Evolutionary conservation across 2,329 filamentous ascomycete genomes (phyloP), one percentile per base, ranked within the genome.

Genomic region (Leptographium procerum): DNA sequence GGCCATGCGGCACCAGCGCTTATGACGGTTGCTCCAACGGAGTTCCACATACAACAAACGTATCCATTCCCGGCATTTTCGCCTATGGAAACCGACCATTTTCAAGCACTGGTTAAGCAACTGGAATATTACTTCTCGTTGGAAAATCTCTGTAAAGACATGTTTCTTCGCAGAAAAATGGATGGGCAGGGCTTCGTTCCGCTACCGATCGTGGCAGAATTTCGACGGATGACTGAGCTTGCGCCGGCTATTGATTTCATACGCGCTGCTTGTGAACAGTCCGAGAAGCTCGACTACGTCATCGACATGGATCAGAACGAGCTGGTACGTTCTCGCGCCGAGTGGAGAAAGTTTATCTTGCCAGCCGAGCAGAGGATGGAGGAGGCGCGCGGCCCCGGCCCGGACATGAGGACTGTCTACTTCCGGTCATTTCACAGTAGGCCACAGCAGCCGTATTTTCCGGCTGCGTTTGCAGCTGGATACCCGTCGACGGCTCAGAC

Each of bases 81-180:
- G 3, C 59, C 45, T 13, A 57, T 60, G 58, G 62, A 64, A 14
- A n/a, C 33, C 8, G 63, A 65, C 11, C 45, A 72, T 45, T 57
- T 77, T 43, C 65, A 71, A 4, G 69, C 77, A 52, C 69, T 83
- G 54, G 77, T 73, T 57, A 69, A 69, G 63, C 75, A 80, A 68
- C 81, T 91, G 43, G 90, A 96, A 67, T 99, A 96, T 75, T 99
- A 99, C 73, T 96, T 99, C 73, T 97, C 92, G 0, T 82, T 96
- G 31, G 89, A 96, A 67, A 99, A 99, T 69, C 79, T 97, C 55
- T 88, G 89, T 79, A 96, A 96, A 73, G 94, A 99, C 68, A 79
- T 89, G 67, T 97, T 85, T 71, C 78, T 99, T 60, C 86, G 94
- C 59, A 85, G 83, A 66, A 86, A 91, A 65, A 97, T 99, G 94